Evolutionary conservation across 2,329 filamentous ascomycete genomes (phyloP).

Genomic region (Rugonectria rugulosa): DNA sequence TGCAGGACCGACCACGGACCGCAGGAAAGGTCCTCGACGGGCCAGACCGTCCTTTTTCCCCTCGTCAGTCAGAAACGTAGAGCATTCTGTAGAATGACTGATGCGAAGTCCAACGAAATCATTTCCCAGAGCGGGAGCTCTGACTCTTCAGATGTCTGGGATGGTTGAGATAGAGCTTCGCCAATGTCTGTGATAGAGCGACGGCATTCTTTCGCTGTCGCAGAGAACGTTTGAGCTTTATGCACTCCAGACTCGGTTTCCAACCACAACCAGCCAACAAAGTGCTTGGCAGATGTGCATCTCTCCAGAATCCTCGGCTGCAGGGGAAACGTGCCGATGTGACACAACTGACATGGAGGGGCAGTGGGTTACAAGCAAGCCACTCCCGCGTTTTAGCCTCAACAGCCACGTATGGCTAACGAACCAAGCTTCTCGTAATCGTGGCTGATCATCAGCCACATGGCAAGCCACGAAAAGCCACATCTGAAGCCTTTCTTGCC

Average conservation of each 20-base stretch:
- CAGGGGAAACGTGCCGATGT: conserved; percentile 15
- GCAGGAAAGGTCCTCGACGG: conserved; percentile 22
- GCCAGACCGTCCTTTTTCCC: conserved; percentile 7
- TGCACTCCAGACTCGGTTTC: conserved; percentile 1
- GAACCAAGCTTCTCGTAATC: neutral
- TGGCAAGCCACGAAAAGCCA: conserved; percentile 12
- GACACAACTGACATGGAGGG: conserved; percentile 14
- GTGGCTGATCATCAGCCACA: neutral
- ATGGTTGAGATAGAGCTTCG: neutral
- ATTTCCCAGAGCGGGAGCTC: too few species aligned
- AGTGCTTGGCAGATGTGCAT: conserved; percentile 8
- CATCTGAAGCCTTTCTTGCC: conserved; percentile 11
- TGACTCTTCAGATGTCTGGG: too few species aligned
- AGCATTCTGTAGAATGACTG: neutral
- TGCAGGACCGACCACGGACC: conserved; percentile 24
- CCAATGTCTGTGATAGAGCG: neutral
- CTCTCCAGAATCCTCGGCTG: conserved; percentile 21
- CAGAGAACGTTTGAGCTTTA: neutral
- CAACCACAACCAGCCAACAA: neutral
- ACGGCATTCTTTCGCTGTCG: neutral
- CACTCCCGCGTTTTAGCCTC: conserved; percentile 33
- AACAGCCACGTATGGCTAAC: conserved; percentile 14
- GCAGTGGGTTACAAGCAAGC: conserved; percentile 27
- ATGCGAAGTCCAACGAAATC: neutral
- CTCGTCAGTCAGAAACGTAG: neutral